Base-by-base conservation (phyloP, 768 basidiomycete species). In the Roridomyces roridus region DNA sequence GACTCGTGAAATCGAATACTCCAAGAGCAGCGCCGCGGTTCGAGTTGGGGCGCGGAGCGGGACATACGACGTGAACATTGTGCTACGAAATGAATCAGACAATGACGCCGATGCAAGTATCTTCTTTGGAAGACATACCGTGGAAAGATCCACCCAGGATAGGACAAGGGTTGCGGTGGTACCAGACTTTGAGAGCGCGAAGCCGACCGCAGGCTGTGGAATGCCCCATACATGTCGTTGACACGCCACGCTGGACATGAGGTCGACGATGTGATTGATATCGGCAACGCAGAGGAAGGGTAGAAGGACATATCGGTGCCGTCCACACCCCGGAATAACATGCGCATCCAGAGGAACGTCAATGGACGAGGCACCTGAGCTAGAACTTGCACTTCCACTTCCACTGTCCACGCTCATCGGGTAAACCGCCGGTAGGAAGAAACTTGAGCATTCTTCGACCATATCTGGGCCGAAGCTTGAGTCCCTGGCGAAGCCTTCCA, bases 261-360 rank as follows among this genome's bases (percentile, higher is more conserved):
- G 54, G 40, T 55, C 24, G 25, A 41, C 20, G n/a, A 56, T 56
- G 28, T 51, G 45, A 18, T 51, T 14, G 20, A 2, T 9, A 20
- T 46, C 43, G n/a, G 49, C 56, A 10, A 57, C 3, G 26, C 44
- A 51, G 1, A 57, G 15, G 14, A 57, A 46, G 7, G 49, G 56
- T 7, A 51, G 49, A 5, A 46, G 2, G 6, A 34, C 44, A 20
- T 10, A 51, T 31, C 0, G 8, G 31, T 51, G 56, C 7, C 37
- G 24, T 18, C 55, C 55, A 14, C 29, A 26, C 2, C 49, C 49
- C 6, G 42, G 56, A 5, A 57, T 20, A 26, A 57, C 6, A 11
- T 57, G 44, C 4, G 28, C 49, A 25, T 57, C 31, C 2, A 51
- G 23, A 26, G 55, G 41, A 34, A 46, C 11, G 7, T 41, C 52